Conservation (phyloP, 805 yeast species). For the Jamesozyma spencerorum region DNA sequence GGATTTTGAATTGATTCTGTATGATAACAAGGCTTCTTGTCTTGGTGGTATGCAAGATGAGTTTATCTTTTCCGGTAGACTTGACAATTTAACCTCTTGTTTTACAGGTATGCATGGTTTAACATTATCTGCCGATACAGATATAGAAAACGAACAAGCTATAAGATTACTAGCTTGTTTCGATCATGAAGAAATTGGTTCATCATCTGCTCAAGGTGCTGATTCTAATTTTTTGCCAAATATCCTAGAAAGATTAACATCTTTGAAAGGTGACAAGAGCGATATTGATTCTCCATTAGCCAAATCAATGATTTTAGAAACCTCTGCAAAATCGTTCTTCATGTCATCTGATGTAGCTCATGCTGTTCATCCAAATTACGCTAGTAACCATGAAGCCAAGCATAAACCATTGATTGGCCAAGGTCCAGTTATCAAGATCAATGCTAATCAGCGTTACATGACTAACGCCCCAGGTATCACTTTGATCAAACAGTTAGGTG, state of each 20-base stretch:
- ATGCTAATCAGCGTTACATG: slow-evolving; percentile 92
- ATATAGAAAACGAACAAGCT: slow-evolving; percentile 41
- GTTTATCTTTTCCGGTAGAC: slow-evolving; percentile 82
- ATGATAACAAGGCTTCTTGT: slow-evolving; percentile 73
- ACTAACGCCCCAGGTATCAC: slow-evolving; percentile 89
- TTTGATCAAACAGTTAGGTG: slow-evolving; percentile 62
- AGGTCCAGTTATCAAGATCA: slow-evolving; percentile 89
- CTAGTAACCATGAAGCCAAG: slow-evolving; percentile 59
- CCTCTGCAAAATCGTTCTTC: slow-evolving; percentile 72
- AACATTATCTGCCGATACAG: slow-evolving; percentile 39
- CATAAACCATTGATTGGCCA: slow-evolving; percentile 75
- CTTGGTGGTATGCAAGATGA: slow-evolving; percentile 88
- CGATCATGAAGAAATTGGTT: slow-evolving; percentile 95
- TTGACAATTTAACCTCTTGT: slow-evolving; percentile 85
- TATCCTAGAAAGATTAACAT: slow-evolving; percentile 58
- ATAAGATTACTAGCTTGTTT: slow-evolving; percentile 72
- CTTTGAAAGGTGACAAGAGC: slow-evolving; percentile 34
- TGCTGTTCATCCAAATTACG: slow-evolving; percentile 91
- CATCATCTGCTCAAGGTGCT: slow-evolving; percentile 93
- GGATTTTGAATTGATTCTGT: slow-evolving; percentile 82
- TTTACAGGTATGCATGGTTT: slow-evolving; percentile 70
- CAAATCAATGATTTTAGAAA: slow-evolving; percentile 38
- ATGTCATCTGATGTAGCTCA: slow-evolving; percentile 95
- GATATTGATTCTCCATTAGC: slow-evolving; percentile 24
- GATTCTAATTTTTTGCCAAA: slow-evolving; percentile 85